A percentile compares a stretch with the other conserved stretches of the same genome.
Conservation (phyloP, 768 basidiomycete species). For the Tulasnella sp. region DNA sequence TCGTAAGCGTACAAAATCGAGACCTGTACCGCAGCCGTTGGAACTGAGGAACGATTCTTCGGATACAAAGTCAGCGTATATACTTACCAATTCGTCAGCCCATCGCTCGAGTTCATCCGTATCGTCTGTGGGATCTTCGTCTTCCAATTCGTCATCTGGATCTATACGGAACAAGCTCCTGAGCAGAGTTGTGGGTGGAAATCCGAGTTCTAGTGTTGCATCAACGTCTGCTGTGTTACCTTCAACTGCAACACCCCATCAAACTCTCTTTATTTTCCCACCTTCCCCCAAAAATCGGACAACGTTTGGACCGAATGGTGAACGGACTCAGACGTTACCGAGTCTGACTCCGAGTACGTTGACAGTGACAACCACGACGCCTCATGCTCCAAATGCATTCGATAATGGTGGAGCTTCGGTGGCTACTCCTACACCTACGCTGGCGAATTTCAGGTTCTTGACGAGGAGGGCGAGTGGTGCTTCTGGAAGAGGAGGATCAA, state of each 20-base stretch:
- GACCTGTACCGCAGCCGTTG: conserved; percentile 1
- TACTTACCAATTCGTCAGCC: conserved; percentile 6
- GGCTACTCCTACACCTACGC: conserved; percentile 44
- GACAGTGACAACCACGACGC: conserved; percentile 38
- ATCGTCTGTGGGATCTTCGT: conserved; percentile 31
- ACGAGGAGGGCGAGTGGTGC: conserved; percentile 50
- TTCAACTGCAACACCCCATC: conserved; percentile 38
- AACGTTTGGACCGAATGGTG: conserved; percentile 5
- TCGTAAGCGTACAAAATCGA: conserved; percentile 12
- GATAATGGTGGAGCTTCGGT: conserved; percentile 37
- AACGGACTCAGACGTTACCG: conserved; percentile 26
- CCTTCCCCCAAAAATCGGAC: conserved; percentile 43
- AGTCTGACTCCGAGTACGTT: conserved; percentile 63
- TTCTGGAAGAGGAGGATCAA: conserved; percentile 24
- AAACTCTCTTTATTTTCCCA: conserved; percentile 78
- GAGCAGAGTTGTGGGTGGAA: conserved; percentile 37
- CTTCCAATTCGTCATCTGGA: conserved; percentile 26
- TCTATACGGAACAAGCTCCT: conserved; percentile 40
- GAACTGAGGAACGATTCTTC: not conserved
- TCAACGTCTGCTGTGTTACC: conserved; percentile 11
- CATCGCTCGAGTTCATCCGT: conserved; percentile 48
- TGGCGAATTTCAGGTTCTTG: conserved; percentile 51
- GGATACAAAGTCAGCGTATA: conserved; percentile 2
- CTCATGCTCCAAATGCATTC: conserved; percentile 28
- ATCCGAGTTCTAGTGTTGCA: conserved; percentile 21